Conservation (phyloP, 176 grass and related monocot genomes). For the Zea luxurians region DNA sequence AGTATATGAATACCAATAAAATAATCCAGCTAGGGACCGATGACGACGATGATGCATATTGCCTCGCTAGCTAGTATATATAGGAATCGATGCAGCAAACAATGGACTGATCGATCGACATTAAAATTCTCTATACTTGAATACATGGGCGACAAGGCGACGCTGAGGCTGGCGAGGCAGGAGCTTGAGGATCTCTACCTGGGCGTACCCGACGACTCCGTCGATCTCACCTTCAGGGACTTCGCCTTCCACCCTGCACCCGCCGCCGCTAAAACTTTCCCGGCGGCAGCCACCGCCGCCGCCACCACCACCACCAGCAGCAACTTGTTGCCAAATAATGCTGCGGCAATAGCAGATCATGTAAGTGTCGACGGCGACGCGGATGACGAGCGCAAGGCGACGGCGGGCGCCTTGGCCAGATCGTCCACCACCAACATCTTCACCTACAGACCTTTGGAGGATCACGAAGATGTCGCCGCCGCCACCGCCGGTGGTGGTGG, state of each 20-base stretch:
- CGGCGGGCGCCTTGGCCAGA: background rate
- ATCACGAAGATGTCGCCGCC: background rate
- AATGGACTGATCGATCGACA: background rate
- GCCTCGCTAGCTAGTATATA: background rate
- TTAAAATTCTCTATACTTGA: too few relatives aligned
- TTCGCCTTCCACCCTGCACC: background rate
- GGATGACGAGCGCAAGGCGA: background rate
- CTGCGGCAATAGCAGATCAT: background rate
- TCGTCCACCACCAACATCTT: constrained; percentile 64
- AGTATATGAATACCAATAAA: background rate
- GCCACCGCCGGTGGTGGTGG: too few relatives aligned
- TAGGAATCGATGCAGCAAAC: background rate
- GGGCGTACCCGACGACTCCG: constrained; percentile 59
- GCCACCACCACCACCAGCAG: background rate
- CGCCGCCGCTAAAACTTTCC: background rate
- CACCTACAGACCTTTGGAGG: constrained; percentile 38
- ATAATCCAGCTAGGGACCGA: background rate
- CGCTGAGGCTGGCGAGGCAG: constrained; percentile 48
- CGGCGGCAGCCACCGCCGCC: background rate
- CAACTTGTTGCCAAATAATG: background rate
- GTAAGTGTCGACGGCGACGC: background rate
- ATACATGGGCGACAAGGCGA: constrained; percentile 35
- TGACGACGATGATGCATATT: background rate
- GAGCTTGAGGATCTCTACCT: constrained; percentile 70
- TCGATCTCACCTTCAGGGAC: constrained; percentile 73